phyloP scores from a whole-genome alignment of 1,284 basidiomycete genomes.

The Leccinum brunneo-olivaceum region DNA sequence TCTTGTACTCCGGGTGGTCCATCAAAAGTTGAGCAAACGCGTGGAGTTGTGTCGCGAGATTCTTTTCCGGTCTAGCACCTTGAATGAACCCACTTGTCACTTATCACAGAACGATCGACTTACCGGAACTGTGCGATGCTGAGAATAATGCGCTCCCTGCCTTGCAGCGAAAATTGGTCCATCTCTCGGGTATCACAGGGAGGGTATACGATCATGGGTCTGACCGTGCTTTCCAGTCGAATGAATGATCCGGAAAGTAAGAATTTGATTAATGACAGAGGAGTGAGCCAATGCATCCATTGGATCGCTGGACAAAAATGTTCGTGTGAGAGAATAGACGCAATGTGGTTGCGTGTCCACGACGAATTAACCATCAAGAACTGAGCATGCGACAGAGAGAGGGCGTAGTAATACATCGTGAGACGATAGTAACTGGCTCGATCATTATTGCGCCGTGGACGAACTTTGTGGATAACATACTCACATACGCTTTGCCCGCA shows the following conservation, averaged over 20 bases:
- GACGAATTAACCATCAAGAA: slow-evolving; percentile 92
- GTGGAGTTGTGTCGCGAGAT: slow-evolving; percentile 77
- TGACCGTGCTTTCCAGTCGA: slow-evolving; percentile 10
- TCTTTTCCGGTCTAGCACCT: slow-evolving; percentile 82
- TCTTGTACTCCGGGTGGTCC: slow-evolving; percentile 51
- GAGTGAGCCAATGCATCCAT: slow-evolving; percentile 19
- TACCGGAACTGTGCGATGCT: slow-evolving; percentile 91
- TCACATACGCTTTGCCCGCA: slow-evolving; percentile 26
- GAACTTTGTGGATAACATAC: slow-evolving; percentile 2
- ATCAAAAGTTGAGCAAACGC: slow-evolving; percentile 62
- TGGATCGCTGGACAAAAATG: slow-evolving; percentile 32
- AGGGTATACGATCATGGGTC: slow-evolving; percentile 68
- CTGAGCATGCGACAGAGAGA: slow-evolving; percentile 67
- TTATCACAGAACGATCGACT: slow-evolving; percentile 14
- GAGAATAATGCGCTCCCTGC: slow-evolving; percentile 63
- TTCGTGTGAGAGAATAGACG: slow-evolving; percentile 57
- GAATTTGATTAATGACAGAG: slow-evolving; percentile 20
- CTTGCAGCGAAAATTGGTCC: slow-evolving; percentile 53
- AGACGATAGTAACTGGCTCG: slow-evolving; percentile 76
- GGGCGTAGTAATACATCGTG: slow-evolving; percentile 80
- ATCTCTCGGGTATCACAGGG: slow-evolving; percentile 86
- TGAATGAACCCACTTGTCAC: background rate
- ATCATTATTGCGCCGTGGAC: slow-evolving; percentile 1
- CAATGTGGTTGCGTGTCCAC: slow-evolving; percentile 88
- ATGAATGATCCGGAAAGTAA: slow-evolving; percentile 22